phyloP scores from a whole-genome alignment of 345 rosid genomes.

The Salix koriyanagi region DNA sequence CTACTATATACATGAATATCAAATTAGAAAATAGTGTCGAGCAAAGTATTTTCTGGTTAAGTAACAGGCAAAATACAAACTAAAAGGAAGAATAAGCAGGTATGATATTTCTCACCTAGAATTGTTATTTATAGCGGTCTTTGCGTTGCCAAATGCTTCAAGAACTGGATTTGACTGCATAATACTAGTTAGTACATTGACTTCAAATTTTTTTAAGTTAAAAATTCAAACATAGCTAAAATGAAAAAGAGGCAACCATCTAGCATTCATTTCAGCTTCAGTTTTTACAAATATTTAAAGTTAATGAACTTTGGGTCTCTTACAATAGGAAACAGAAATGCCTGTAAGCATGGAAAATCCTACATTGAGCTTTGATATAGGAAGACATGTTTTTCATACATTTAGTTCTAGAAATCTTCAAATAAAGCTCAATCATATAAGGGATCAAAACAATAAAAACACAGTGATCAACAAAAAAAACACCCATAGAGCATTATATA shows the following conservation, averaged over 20 bases:
- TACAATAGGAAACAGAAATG: neutral
- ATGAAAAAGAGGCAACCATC: neutral
- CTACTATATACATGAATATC: neutral
- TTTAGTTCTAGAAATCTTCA: neutral
- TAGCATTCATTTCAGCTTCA: neutral
- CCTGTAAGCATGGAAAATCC: neutral
- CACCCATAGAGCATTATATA: neutral
- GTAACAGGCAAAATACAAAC: neutral
- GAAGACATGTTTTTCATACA: neutral
- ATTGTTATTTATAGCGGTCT: constrained; percentile 83
- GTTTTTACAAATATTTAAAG: neutral
- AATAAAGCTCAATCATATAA: neutral
- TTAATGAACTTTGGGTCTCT: neutral
- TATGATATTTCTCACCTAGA: constrained; percentile 54
- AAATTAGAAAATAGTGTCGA: constrained; percentile 7
- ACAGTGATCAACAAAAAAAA: neutral
- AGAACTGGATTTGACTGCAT: constrained; percentile 99
- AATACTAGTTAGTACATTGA: constrained; percentile 19
- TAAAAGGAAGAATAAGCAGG: neutral
- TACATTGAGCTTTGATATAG: no score
- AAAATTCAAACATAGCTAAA: neutral
- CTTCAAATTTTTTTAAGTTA: constrained; percentile 2
- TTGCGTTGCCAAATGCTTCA: constrained; percentile 99
- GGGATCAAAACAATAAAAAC: neutral
- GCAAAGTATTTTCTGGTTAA: neutral